Base-by-base conservation (phyloP, 1,139 yeast species). In the Lodderomyces oxycetoniae region DNA sequence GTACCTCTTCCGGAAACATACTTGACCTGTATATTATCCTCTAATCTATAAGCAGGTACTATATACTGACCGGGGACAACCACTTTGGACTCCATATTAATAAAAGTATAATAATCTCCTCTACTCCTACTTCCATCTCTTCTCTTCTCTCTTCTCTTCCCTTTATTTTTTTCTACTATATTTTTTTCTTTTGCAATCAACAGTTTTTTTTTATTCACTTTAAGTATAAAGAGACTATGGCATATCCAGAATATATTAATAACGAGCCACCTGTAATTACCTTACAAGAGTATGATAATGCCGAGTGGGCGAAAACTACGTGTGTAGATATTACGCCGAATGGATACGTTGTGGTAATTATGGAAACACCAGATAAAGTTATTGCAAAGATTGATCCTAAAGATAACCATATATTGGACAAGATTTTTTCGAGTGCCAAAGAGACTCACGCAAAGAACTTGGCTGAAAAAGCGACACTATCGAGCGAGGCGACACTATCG, bases 1-100 rank as follows among this genome's bases (percentile, higher is more conserved):
- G 72, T 57, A 2, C 75, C 75, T 32, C 50, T 52, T 16, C 74
- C 71, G 2, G 70, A 54, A 8, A 55, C 40, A 41, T 51, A 66
- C 31, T 46, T 50, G 17, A 50, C 46, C 19, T 57, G 45, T 6
- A 36, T 42, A 8, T 48, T 44, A 15, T 51, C 56, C 17, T 47
- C 51, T n/a, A 50, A 44, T 37, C 59, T 58, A 43, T 54, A 57
- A 3, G 58, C 55, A 2, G 73, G 71, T 8, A 61, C 51, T 26
- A 69, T 53, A 43, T 67, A 67, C 41, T 87, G 95, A 1, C 96
- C 96, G 2, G 96, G 96, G 11, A 84, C 71, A 3, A 77, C 88
- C 30, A 34, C 16, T 8, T 17, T 34, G 11, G 29, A 17, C 7
- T 31, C 23, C 32, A 30, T 30, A n/a, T 20, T 20, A 20, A 20